Evolutionary conservation across 2,329 filamentous ascomycete species (phyloP).

Genomic region (Helotiales sp.): DNA sequence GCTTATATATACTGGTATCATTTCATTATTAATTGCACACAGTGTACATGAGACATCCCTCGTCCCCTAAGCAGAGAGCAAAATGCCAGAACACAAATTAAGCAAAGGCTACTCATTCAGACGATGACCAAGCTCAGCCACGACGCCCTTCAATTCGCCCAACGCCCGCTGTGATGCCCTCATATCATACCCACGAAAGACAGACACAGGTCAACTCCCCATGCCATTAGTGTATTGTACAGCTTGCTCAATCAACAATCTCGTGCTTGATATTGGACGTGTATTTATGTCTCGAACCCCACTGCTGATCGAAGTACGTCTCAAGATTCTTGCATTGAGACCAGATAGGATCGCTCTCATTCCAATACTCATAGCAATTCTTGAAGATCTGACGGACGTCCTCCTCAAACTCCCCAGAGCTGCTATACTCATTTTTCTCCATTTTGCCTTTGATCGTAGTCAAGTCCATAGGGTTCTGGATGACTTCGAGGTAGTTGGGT

Average conservation of each 20-base stretch:
- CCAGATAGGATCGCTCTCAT: constrained; percentile 59
- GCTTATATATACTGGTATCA: too few relatives aligned
- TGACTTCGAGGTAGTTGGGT: constrained; percentile 64
- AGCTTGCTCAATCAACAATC: constrained; percentile 27
- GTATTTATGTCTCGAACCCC: constrained; percentile 63
- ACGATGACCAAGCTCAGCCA: not conserved
- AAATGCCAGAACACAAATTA: not conserved
- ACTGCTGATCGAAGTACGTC: constrained; percentile 64
- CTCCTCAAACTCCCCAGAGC: constrained; percentile 57
- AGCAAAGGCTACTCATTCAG: not conserved
- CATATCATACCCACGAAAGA: not conserved
- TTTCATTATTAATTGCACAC: not conserved
- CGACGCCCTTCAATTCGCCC: not conserved
- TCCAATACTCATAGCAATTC: constrained; percentile 70
- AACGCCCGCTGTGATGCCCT: constrained; percentile 18
- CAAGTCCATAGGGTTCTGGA: constrained; percentile 67
- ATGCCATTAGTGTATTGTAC: not conserved
- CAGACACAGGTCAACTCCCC: not conserved
- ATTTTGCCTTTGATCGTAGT: constrained; percentile 65
- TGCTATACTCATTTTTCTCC: constrained; percentile 56
- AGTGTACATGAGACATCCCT: not conserved
- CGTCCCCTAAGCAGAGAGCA: not conserved
- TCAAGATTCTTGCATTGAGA: constrained; percentile 61
- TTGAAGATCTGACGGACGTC: constrained; percentile 67
- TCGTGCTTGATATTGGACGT: constrained; percentile 56